Conservation (phyloP, 257 asterid genomes). For the Forsythia suspensa region DNA sequence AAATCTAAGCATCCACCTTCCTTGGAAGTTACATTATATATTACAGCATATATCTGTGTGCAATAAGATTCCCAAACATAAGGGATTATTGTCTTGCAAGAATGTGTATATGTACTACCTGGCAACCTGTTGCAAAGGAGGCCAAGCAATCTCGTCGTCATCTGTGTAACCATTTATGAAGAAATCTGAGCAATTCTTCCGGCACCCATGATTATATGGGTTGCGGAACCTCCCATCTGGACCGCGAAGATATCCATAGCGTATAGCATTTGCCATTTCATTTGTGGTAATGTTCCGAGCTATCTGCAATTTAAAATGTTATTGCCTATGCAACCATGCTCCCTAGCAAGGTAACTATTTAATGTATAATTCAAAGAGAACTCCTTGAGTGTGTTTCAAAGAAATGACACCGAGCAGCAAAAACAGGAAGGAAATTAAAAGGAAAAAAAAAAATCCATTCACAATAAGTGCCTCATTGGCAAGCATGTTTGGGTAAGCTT, state of each 20-base stretch:
- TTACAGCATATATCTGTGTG: slow-evolving; percentile 15
- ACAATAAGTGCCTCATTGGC: background rate
- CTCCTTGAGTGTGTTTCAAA: background rate
- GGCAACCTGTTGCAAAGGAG: slow-evolving; percentile 64
- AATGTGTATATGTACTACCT: slow-evolving; percentile 30
- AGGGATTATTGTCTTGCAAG: slow-evolving; percentile 18
- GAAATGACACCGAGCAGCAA: background rate
- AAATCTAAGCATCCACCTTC: background rate
- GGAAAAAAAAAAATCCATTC: background rate
- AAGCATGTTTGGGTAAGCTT: background rate
- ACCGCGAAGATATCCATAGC: slow-evolving; percentile 90
- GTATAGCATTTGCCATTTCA: slow-evolving; percentile 75
- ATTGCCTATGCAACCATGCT: background rate
- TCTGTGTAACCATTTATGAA: slow-evolving; percentile 70
- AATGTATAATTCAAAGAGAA: background rate
- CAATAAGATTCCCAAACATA: slow-evolving; percentile 21
- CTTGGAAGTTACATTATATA: slow-evolving; percentile 14
- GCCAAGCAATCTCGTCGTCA: slow-evolving; percentile 92
- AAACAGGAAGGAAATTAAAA: background rate
- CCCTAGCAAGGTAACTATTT: background rate
- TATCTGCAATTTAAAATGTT: slow-evolving; percentile 46
- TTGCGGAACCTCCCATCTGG: slow-evolving; percentile 90
- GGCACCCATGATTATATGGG: slow-evolving; percentile 90
- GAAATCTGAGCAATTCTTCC: slow-evolving; percentile 89
- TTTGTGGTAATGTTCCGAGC: slow-evolving; percentile 89